phyloP scores from a whole-genome alignment of 768 basidiomycete species.

The Boletus reticuloceps region DNA sequence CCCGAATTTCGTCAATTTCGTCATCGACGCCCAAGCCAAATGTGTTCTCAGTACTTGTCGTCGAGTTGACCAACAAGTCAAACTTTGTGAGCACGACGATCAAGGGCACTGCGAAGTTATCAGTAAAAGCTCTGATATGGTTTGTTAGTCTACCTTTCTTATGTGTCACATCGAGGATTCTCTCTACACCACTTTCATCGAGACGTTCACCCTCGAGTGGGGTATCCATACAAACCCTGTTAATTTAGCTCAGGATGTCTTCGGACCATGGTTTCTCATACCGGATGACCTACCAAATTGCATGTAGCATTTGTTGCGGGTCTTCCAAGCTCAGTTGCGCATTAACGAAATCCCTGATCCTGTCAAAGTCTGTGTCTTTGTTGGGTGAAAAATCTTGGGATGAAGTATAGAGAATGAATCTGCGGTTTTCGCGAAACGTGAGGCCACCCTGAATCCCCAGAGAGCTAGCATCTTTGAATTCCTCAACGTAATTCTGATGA shows the following conservation, averaged over 20 bases:
- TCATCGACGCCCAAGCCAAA: too few species aligned
- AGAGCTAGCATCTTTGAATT: too few species aligned
- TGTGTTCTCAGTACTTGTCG: too few species aligned
- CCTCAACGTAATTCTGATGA: too few species aligned
- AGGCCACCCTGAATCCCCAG: too few species aligned
- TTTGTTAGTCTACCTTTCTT: not conserved
- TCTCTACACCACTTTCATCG: constrained; percentile 7
- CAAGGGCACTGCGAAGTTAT: constrained; percentile 1
- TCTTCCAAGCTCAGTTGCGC: too few species aligned
- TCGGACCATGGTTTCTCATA: too few species aligned
- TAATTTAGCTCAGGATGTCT: not conserved
- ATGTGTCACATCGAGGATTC: constrained; percentile 2
- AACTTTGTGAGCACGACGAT: constrained; percentile 7
- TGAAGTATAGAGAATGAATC: constrained; percentile 2
- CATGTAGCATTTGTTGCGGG: not conserved
- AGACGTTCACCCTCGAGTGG: constrained; percentile 6
- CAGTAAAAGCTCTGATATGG: not conserved
- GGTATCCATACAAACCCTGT: constrained; percentile 5
- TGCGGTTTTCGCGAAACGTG: not conserved
- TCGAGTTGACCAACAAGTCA: not conserved
- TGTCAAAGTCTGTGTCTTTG: constrained; percentile 6
- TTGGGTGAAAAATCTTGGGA: constrained; percentile 1
- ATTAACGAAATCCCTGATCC: not conserved
- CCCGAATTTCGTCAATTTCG: not conserved
- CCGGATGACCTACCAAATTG: not conserved